Evolutionary conservation across 352 stramenopile species (phyloP), one percentile per base, ranked within the genome.

Genomic region (Pythium biforme): DNA sequence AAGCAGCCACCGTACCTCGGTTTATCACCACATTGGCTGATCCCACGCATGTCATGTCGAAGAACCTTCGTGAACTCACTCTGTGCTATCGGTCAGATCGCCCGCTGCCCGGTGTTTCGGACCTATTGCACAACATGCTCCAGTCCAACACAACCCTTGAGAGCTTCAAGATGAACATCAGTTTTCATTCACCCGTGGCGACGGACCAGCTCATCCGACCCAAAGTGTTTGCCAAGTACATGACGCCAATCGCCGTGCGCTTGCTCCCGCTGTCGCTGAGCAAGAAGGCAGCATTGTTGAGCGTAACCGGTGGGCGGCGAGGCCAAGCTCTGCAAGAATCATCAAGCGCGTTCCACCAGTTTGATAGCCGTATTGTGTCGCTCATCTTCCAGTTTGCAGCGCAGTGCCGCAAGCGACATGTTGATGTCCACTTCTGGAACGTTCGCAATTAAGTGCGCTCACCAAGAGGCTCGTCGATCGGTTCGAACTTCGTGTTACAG

Each of bases 321-420:
- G 26, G 19, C 17, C 15, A 54, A 41, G 48, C 8, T 5, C 4
- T 27, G 5, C 31, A 39, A 14, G 17, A 20, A 11, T 22, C 15
- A n/a, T 19, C 48, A 2, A 54, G 48, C 26, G 48, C n/a, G 15
- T 1, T 40, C 14, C 26, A 54, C 2, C 26, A 54, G n/a, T 40
- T 54, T 17, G 48, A 54, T 19, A 54, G 48, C 48, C 48, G 25
- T 15, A 26, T 40, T 17, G 27, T 54, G 15, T 54, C 48, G 26
- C 48, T 39, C 26, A 54, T 54, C 27, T 54, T 54, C 33, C 48
- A 54, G 27, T 54, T 54, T 54, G 48, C 48, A 9, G 48, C 48
- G 14, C 48, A 54, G 17, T 41, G 48, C 48, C 48, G 48, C 26
- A 54, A 54, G 27, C 10, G 48, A 54, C 23, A n/a, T 26, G 48